A percentile compares a stretch with the other conserved stretches of the same genome.
phyloP scores from a whole-genome alignment of 108 stramenopile species.

The Ochromonas danica region DNA sequence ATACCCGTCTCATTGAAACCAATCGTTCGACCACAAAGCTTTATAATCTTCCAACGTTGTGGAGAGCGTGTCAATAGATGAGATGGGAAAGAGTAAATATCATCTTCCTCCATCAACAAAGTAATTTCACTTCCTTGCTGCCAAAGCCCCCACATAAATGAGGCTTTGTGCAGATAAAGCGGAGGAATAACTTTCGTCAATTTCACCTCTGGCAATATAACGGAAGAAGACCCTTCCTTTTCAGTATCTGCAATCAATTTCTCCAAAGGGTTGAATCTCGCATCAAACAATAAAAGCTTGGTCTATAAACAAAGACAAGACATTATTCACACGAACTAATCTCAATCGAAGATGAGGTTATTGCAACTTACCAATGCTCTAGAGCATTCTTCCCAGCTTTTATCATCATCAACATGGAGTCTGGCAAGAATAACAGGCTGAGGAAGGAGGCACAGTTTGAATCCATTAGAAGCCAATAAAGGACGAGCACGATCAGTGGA shows the following conservation, averaged over 20 bases:
- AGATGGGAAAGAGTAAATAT: slow-evolving; percentile 25
- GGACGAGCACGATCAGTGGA: background rate
- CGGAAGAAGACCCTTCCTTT: background rate
- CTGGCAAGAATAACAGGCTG: slow-evolving; percentile 1
- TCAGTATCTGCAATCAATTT: background rate
- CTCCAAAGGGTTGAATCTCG: background rate
- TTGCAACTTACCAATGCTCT: slow-evolving; percentile 10
- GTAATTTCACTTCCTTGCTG: slow-evolving; percentile 20
- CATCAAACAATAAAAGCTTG: background rate
- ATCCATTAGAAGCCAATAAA: too few species aligned
- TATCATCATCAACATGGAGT: too few species aligned
- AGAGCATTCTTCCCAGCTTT: too few species aligned
- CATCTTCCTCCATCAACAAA: slow-evolving; percentile 23
- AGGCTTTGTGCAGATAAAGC: background rate
- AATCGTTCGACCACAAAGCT: slow-evolving; percentile 36
- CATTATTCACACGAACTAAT: too few species aligned
- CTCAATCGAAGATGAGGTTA: too few species aligned
- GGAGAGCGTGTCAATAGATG: background rate
- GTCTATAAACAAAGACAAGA: background rate
- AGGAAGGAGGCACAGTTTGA: slow-evolving; percentile 26
- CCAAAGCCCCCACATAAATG: slow-evolving; percentile 22
- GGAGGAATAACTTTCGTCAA: background rate
- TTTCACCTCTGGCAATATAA: background rate
- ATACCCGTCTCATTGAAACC: slow-evolving; percentile 38
- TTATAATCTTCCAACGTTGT: slow-evolving; percentile 22